phyloP scores from a whole-genome alignment of 2,329 filamentous ascomycete genomes.

The Aspergillus fumigatus region DNA sequence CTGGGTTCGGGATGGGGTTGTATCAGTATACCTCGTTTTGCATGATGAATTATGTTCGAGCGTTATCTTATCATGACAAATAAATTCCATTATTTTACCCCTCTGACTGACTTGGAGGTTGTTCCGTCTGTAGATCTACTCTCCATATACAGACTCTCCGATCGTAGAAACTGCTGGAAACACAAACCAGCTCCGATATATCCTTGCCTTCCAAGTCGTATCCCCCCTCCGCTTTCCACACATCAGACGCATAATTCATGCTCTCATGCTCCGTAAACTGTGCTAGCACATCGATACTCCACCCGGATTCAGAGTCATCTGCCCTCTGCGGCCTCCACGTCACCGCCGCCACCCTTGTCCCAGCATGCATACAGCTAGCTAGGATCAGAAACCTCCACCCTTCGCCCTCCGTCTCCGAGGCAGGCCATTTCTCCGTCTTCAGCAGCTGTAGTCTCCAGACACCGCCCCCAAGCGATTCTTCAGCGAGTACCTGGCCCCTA shows the following conservation, averaged over 20 bases:
- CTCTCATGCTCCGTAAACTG: slow-evolving; percentile 82
- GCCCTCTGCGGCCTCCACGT: slow-evolving; percentile 5
- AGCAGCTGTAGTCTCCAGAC: slow-evolving; percentile 78
- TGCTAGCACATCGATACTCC: slow-evolving; percentile 61
- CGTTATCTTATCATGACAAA: slow-evolving; percentile 21
- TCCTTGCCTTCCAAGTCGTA: slow-evolving; percentile 5
- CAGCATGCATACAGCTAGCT: slow-evolving; percentile 92
- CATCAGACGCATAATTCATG: slow-evolving; percentile 89
- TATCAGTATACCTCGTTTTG: slow-evolving; percentile 24
- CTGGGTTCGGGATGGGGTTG: slow-evolving; percentile 15
- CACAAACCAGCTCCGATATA: slow-evolving; percentile 24
- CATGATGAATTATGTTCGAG: slow-evolving; percentile 26
- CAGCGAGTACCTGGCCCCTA: slow-evolving; percentile 53
- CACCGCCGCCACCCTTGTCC: slow-evolving; percentile 60
- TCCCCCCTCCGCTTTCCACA: slow-evolving; percentile 24
- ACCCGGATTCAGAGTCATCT: slow-evolving; percentile 43
- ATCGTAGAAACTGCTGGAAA: slow-evolving; percentile 54
- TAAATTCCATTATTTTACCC: slow-evolving; percentile 9
- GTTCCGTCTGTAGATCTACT: slow-evolving; percentile 16
- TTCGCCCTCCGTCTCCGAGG: not conserved
- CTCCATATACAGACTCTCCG: slow-evolving; percentile 48
- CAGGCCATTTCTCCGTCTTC: slow-evolving; percentile 1
- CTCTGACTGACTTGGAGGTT: not conserved
- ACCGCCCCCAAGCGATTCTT: slow-evolving; percentile 67
- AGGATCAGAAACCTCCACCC: slow-evolving; percentile 52